Base-by-base conservation (phyloP, 495 filamentous ascomycete genomes). In the Penicillium coffeae region DNA sequence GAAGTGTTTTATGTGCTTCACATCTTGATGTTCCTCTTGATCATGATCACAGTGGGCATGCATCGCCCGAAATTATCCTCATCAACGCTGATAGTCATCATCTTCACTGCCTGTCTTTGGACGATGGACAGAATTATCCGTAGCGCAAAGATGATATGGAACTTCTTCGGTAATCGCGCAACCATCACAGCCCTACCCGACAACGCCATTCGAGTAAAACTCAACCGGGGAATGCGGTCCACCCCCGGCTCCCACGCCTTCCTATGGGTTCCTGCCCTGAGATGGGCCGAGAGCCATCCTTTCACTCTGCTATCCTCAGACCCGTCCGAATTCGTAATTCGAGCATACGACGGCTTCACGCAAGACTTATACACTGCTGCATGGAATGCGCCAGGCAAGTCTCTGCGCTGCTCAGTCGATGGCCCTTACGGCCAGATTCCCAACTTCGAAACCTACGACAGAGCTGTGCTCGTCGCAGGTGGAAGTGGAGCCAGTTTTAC, bases 401-500 rank as follows among this genome's bases (percentile, higher is more conserved):
- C 22, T 15, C 4, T 83, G 5, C 69, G 63, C 20, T 78, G 74
- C 0, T 82, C 76, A 1, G 62, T 80, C 3, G 78, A 84, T 51
- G 79, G 81, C 3, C 75, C 76, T 0, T 84, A 85, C 45, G 81
- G 81, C 14, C 72, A 79, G 14, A 61, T 79, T 35, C 77, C 79
- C 0, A 72, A 79, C 48, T 82, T 81, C n/a, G 65, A 73, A 60
- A 61, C 70, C 10, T 78, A 72, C 49, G 79, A 83, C 47, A 76
- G 75, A 40, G 71, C 80, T 10, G 64, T 85, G 12, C 63, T 85
- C 15, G 72, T 85, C 21, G 77, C 79, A 14, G 80, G 80, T 18
- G 81, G 80, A 3, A 76, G 77, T 47, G 79, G 81, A 8, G 77
- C 75, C 10, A 80, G 71, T 2, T 84, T 83, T 54, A 79, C 76